Evolutionary conservation across 2,329 filamentous ascomycete species (phyloP).

Genomic region (Colletotrichum spinosum): DNA sequence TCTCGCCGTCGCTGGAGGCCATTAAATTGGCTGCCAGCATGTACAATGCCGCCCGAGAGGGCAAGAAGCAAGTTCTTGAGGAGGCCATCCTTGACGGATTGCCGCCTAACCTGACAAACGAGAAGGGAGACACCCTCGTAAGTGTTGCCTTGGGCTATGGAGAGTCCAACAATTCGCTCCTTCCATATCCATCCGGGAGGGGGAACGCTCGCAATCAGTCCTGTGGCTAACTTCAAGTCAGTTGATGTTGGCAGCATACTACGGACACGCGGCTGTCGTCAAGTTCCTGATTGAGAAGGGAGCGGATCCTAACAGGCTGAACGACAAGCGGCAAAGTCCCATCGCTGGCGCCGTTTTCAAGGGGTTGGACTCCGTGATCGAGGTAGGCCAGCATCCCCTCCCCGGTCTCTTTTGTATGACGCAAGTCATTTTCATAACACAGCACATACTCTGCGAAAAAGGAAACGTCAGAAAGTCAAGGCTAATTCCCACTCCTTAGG

Average conservation of each 20-base stretch:
- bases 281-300: slow-evolving; percentile 70
- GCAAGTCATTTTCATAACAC: neutral
- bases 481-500: slow-evolving; percentile 46
- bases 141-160: slow-evolving; percentile 40
- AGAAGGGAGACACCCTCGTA: slow-evolving; percentile 77
- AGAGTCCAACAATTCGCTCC: too few relatives aligned
- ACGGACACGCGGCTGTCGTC: slow-evolving; percentile 72
- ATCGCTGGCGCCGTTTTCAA: slow-evolving; percentile 81
- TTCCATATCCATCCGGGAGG: too few relatives aligned
- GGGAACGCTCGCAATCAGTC: neutral
- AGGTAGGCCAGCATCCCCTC: slow-evolving; percentile 49
- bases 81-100: slow-evolving; percentile 74
- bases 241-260: slow-evolving; percentile 80
- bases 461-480: too few relatives aligned
- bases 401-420: too few relatives aligned
- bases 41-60: slow-evolving; percentile 74
- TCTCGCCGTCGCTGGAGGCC: slow-evolving; percentile 68
- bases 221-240: slow-evolving; percentile 41
- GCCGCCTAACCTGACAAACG: slow-evolving; percentile 77
- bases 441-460: neutral
- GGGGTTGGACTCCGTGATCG: slow-evolving; percentile 72
- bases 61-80: slow-evolving; percentile 66
- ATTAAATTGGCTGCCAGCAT: slow-evolving; percentile 74
- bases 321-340: slow-evolving; percentile 76
- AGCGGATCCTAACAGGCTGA: slow-evolving; percentile 75